phyloP scores from a whole-genome alignment of 495 filamentous ascomycete species.

The Aspergillus saccharolyticus region DNA sequence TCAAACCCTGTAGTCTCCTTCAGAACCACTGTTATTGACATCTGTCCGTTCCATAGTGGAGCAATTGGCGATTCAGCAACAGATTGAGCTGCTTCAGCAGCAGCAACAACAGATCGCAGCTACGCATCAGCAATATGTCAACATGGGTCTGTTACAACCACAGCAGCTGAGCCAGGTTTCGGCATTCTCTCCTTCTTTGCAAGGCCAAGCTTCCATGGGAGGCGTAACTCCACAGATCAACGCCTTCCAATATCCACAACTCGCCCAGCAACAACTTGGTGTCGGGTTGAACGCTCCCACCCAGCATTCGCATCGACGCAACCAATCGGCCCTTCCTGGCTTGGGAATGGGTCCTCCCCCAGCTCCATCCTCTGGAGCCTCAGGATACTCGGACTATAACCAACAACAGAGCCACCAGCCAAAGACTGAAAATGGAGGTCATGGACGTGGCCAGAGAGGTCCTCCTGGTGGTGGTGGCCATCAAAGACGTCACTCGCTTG shows the following conservation, averaged over 20 bases:
- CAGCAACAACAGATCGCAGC: conserved; percentile 97
- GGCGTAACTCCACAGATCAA: conserved; percentile 76
- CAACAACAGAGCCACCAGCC: conserved; percentile 50
- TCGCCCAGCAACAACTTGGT: conserved; percentile 68
- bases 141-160: conserved; percentile 87
- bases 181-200: conserved; percentile 65
- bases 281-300: conserved; percentile 71
- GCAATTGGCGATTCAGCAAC: conserved; percentile 97
- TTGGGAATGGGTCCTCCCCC: conserved; percentile 87
- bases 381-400: conserved; percentile 81
- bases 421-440: conserved; percentile 62
- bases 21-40: background rate
- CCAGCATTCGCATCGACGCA: conserved; percentile 86
- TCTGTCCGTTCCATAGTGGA: conserved; percentile 58
- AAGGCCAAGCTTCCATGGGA: conserved; percentile 51
- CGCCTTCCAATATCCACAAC: conserved; percentile 87
- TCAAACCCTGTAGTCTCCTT: conserved; percentile 12
- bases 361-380: conserved; percentile 91
- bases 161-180: conserved; percentile 68
- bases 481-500: conserved; percentile 90
- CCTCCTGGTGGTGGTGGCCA: conserved; percentile 71
- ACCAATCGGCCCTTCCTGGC: conserved; percentile 93
- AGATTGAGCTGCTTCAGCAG: conserved; percentile 95
- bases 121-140: conserved; percentile 93
- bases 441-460: conserved; percentile 74